Evolutionary conservation across 345 rosid genomes (phyloP), one percentile per base, ranked within the genome.

Genomic region (Arabidopsis suecica): DNA sequence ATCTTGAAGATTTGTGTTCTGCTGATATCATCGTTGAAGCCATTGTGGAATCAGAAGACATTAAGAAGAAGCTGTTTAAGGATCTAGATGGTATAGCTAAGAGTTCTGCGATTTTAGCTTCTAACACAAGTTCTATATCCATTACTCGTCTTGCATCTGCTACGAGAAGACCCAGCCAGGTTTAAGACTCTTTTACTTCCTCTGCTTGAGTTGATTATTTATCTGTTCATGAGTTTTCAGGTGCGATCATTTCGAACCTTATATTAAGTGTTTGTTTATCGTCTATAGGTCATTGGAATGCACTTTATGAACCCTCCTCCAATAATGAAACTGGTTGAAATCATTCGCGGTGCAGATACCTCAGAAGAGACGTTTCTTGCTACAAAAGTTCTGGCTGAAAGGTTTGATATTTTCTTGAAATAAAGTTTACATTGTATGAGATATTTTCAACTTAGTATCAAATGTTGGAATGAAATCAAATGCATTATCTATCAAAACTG

Each of bases 221-320:
- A 16, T 8, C 9, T 71, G 47, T 67, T 71, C 37, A 28, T 61
- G 34, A 53, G 65, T 23, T 37, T 37, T 56, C 33, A 23, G 9
- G 10, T 41, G 38, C 7, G 8, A 34, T 3, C 54, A 30, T 71
- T 37, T 37, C 16, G 1, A n/a, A 45, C 59, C 0, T 7, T 64
- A 5, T 59, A 5, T 59, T 40, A 5, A 20, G 23, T 2, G 14
- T 23, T 25, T 25, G 2, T 59, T 23, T 18, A 20, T 50, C 10
- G 9, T 62, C 0, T 61, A 16, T 56, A 79, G 98, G 93, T 90
- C 45, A 84, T 94, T 40, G 97, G 97, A 48, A 94, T 94, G 97
- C 97, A 89, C 74, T 91, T 94, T 68, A 90, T 91, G 96, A 91
- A 94, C 79, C 98, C 97, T 80, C 97, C 97, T 72, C 98, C 98